Evolutionary conservation across 495 filamentous ascomycete genomes (phyloP).

Genomic region (Trichodelitschia bisporula): DNA sequence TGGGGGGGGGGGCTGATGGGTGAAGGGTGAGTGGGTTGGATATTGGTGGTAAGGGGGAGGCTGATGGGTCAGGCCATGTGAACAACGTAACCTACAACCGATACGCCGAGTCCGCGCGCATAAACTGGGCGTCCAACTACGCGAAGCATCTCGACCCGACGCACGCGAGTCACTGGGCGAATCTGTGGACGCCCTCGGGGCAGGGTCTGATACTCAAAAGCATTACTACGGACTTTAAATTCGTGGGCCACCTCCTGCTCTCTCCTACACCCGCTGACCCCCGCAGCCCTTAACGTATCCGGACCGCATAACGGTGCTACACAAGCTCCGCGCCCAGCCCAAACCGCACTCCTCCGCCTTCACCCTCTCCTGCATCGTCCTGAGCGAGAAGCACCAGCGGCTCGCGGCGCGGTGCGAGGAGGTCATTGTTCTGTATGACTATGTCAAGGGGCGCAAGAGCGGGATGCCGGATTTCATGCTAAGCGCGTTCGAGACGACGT

Average conservation of each 20-base stretch:
- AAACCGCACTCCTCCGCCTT: constrained; percentile 25
- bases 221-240: constrained; percentile 76
- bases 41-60: constrained; percentile 1
- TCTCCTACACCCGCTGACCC: background rate
- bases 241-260: constrained; percentile 25
- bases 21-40: constrained; percentile 1
- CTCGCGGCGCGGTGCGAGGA: constrained; percentile 59
- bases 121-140: constrained; percentile 65
- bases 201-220: constrained; percentile 58
- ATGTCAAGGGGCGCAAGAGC: constrained; percentile 29
- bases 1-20: background rate
- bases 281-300: constrained; percentile 67
- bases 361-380: constrained; percentile 33
- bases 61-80: constrained; percentile 47
- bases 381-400: constrained; percentile 60
- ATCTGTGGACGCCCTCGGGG: constrained; percentile 37
- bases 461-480: constrained; percentile 41
- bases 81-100: constrained; percentile 72
- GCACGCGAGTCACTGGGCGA: constrained; percentile 40
- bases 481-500: constrained; percentile 37
- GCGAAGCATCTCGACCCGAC: constrained; percentile 40
- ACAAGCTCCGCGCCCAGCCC: constrained; percentile 42
- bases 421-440: constrained; percentile 73
- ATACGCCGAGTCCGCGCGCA: constrained; percentile 64
- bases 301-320: constrained; percentile 69